Evolutionary conservation across 345 rosid genomes (phyloP), one percentile per base, ranked within the genome.

Genomic region (Lumnitzera racemosa): DNA sequence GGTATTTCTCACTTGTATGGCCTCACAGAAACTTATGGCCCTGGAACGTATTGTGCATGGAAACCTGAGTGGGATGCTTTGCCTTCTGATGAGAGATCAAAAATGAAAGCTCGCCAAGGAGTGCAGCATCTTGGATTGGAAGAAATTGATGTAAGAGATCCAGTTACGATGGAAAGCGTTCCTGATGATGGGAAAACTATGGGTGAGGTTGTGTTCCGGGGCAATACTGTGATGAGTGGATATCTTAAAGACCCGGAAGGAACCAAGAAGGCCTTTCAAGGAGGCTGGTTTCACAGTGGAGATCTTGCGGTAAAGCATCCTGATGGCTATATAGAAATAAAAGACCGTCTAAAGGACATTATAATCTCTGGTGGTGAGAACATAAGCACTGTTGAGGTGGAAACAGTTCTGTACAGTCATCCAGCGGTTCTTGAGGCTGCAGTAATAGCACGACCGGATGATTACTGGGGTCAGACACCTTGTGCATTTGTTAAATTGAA

Each of bases 381-480:
- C 67, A 83, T 91, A 63, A 80, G 90, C 75, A 55, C 85, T 0
- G 72, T 89, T 0, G 91, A 91, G 64, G 82, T 89, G 0, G 95
- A 89, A 56, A 69, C 82, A 10, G 78, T 75, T 66, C 58, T 91
- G 62, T 77, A 67, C 51, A 46, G 74, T 17, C 98, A 91, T 47
- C 82, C 90, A 0, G 86, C 81, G 15, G 75, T 91, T 71, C 72
- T 79, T 11, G 98, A 91, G 68, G 96, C 72, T 0, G 89, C 96
- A 6, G 96, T 91, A 41, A 96, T 89, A 1, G 89, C 81, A 0
- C 69, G 89, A 56, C 95, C 87, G 0, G 96, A 91, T 63, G 64
- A 79, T 68, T 79, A 81, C 1, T 89, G 95, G 92, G 96, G 98
- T 54, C 82, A 91, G 49, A 84, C 95, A 2, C 95, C 96, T 51